phyloP scores from a whole-genome alignment of 2,329 filamentous ascomycete genomes.

The Alternaria sp. region DNA sequence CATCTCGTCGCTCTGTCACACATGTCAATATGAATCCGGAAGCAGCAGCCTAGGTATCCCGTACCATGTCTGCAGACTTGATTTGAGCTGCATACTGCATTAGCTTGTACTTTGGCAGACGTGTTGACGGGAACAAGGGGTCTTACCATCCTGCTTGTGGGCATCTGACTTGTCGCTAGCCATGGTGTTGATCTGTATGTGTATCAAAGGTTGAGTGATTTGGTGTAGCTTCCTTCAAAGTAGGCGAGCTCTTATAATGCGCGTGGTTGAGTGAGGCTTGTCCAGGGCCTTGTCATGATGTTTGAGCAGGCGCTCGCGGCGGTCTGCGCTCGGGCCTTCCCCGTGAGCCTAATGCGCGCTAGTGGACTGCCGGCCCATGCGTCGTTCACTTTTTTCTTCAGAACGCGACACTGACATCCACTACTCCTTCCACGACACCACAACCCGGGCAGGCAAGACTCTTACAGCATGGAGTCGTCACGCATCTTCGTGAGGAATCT shows the following conservation, averaged over 20 bases:
- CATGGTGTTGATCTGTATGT: constrained; percentile 35
- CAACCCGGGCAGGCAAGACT: constrained; percentile 26
- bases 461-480: constrained; percentile 70
- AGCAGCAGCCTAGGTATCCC: constrained; percentile 20
- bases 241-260: constrained; percentile 8
- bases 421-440: constrained; percentile 1
- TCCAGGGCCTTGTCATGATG: constrained; percentile 19
- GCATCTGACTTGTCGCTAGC: constrained; percentile 70
- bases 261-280: constrained; percentile 16
- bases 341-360: constrained; percentile 2
- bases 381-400: constrained; percentile 19
- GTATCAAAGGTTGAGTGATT: background rate
- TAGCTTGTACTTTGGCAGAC: constrained; percentile 26
- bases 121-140: constrained; percentile 27
- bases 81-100: constrained; percentile 74
- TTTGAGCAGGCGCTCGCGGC: constrained; percentile 20
- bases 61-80: constrained; percentile 98
- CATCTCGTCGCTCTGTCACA: constrained; percentile 87
- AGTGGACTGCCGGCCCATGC: constrained; percentile 11
- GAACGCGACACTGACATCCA: constrained; percentile 8
- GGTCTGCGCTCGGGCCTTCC: constrained; percentile 9
- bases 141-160: constrained; percentile 56
- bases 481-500: constrained; percentile 75
- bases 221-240: background rate
- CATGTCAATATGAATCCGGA: constrained; percentile 20